phyloP scores from a whole-genome alignment of 352 stramenopile genomes.

The Phytophthora brassicae region DNA sequence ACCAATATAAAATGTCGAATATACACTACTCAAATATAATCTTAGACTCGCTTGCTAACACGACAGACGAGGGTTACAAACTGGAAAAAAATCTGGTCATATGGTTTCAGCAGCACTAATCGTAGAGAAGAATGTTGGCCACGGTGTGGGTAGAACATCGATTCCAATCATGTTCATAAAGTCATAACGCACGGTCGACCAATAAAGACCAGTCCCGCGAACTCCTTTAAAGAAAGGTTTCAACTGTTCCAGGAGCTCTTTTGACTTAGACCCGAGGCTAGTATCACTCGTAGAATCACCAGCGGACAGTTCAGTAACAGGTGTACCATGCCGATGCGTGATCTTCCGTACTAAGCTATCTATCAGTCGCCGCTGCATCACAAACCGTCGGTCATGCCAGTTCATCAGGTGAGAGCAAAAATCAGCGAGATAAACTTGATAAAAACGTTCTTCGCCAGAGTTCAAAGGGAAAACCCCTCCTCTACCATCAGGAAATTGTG shows the following conservation, averaged over 20 bases:
- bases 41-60: too few species aligned
- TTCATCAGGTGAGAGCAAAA: slow-evolving; percentile 18
- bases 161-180: slow-evolving; percentile 24
- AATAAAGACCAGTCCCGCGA: slow-evolving; percentile 11
- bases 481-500: slow-evolving; percentile 3
- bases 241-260: not conserved
- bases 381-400: slow-evolving; percentile 9
- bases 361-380: slow-evolving; percentile 12
- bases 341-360: slow-evolving; percentile 5
- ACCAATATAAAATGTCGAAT: too few species aligned
- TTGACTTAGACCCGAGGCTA: too few species aligned
- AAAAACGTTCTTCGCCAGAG: not conserved
- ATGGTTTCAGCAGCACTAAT: slow-evolving; percentile 34
- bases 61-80: slow-evolving; percentile 7
- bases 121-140: slow-evolving; percentile 27
- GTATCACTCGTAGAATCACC: too few species aligned
- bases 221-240: slow-evolving; percentile 18
- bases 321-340: too few species aligned
- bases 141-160: slow-evolving; percentile 10
- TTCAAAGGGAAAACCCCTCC: not conserved
- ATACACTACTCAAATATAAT: too few species aligned
- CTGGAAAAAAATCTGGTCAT: slow-evolving; percentile 30
- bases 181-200: slow-evolving; percentile 13
- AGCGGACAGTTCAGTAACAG: too few species aligned
- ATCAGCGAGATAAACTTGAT: slow-evolving; percentile 8